These are phyloP conservation scores for Ustilago curta DNA, from an alignment of 1,284 basidiomycete genomes.

Conservation along the genomic window DNA sequence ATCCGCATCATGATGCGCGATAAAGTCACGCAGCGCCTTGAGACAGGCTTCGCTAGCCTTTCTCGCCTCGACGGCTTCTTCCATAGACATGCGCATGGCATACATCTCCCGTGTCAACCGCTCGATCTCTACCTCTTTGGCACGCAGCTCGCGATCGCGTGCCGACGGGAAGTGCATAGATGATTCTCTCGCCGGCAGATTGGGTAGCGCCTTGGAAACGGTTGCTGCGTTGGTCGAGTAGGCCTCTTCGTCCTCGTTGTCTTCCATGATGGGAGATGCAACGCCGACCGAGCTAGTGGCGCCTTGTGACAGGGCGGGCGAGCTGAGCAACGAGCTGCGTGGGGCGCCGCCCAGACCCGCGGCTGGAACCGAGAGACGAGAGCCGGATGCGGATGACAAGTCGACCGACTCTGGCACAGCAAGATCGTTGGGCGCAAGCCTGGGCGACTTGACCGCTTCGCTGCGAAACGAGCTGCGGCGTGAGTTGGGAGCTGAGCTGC, in stretches of 20 bases:
- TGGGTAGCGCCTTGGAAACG: slow-evolving; percentile 23
- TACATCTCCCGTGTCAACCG: slow-evolving; percentile 51
- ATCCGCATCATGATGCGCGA: slow-evolving; percentile 44
- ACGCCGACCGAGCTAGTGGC: slow-evolving; percentile 42
- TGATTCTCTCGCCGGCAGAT: slow-evolving; percentile 19
- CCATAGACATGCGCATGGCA: slow-evolving; percentile 48
- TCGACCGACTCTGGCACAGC: slow-evolving; percentile 16
- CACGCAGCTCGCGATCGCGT: slow-evolving; percentile 44
- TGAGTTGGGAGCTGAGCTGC: slow-evolving; percentile 40
- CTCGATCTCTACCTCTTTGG: slow-evolving; percentile 59
- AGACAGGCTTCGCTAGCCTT: slow-evolving; percentile 63
- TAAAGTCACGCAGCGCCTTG: slow-evolving; percentile 59
- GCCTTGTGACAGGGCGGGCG: slow-evolving; percentile 46
- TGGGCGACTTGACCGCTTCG: slow-evolving; percentile 32
- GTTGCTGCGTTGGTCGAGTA: neutral
- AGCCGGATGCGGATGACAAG: slow-evolving; percentile 11
- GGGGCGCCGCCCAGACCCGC: slow-evolving; percentile 18
- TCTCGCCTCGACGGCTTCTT: slow-evolving; percentile 64
- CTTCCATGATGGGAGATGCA: slow-evolving; percentile 51
- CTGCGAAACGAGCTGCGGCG: slow-evolving; percentile 51
- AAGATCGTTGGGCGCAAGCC: slow-evolving; percentile 21
- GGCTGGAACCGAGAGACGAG: slow-evolving; percentile 32
- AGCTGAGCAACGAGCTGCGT: slow-evolving; percentile 22
- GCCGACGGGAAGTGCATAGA: slow-evolving; percentile 24
- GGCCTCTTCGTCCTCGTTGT: slow-evolving; percentile 43